Percentiles rank a stretch among this genome's conserved stretches.
These are phyloP conservation scores for Mycena belliarum DNA, from an alignment of 768 basidiomycete species.

Conservation along the genomic window DNA sequence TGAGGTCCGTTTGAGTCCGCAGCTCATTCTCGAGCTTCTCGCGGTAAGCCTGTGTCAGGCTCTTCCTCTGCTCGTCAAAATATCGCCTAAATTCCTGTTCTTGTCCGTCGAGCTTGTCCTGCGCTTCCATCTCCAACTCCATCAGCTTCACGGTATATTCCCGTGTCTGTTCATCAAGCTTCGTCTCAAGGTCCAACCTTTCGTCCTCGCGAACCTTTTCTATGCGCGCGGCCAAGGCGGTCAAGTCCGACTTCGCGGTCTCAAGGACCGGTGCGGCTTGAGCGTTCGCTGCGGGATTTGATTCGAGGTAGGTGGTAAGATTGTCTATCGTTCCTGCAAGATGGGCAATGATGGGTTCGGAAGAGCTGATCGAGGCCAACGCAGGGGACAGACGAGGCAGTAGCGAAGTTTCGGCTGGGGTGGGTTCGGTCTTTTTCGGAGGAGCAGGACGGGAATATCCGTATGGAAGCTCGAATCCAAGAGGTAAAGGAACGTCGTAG, in stretches of 20 bases:
- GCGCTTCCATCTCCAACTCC: conserved; percentile 81
- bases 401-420: conserved; percentile 26
- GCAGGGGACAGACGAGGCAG: conserved; percentile 84
- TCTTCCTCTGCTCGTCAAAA: conserved; percentile 75
- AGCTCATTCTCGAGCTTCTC: conserved; percentile 86
- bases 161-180: conserved; percentile 78
- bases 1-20: conserved; percentile 84
- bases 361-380: conserved; percentile 66
- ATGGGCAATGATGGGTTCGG: conserved; percentile 92
- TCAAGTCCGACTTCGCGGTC: conserved; percentile 79
- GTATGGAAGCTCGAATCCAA: conserved; percentile 93
- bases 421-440: conserved; percentile 40
- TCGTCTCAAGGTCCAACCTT: conserved; percentile 56
- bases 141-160: conserved; percentile 83
- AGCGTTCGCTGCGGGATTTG: conserved; percentile 65
- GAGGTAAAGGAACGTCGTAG: conserved; percentile 76
- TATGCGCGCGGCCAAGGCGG: conserved; percentile 73
- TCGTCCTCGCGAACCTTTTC: conserved; percentile 82
- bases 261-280: conserved; percentile 77
- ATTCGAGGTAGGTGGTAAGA: conserved; percentile 80
- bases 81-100: conserved; percentile 84
- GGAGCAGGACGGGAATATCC: conserved; percentile 72
- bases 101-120: conserved; percentile 82
- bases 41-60: conserved; percentile 76
- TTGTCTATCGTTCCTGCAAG: conserved; percentile 92